Evolutionary conservation across 2,329 filamentous ascomycete genomes (phyloP).

Genomic region (Canariomyces notabilis): DNA sequence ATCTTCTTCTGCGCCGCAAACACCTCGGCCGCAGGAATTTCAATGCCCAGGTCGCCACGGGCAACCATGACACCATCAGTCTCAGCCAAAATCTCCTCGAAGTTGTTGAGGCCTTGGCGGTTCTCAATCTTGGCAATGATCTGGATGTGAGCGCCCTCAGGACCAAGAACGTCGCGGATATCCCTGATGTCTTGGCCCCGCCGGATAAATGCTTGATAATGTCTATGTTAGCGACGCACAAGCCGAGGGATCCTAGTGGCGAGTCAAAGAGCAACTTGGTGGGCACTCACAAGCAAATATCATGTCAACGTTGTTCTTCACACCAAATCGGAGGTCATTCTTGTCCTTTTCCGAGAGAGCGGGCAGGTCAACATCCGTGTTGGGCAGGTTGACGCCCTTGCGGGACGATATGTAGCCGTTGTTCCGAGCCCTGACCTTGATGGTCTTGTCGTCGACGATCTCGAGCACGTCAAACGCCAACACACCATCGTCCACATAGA

Average conservation of each 20-base stretch:
- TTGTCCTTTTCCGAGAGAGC: constrained; percentile 98
- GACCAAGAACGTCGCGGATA: constrained; percentile 86
- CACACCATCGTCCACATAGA: constrained; percentile 98
- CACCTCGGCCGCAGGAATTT: constrained; percentile 96
- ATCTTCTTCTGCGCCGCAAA: constrained; percentile 99
- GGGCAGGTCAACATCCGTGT: constrained; percentile 96
- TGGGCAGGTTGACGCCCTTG: constrained; percentile 98
- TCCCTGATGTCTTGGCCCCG: constrained; percentile 86
- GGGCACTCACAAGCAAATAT: constrained; percentile 66
- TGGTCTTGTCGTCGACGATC: constrained; percentile 81
- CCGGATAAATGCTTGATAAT: constrained; percentile 69
- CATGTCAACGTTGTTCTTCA: constrained; percentile 99
- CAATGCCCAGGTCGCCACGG: constrained; percentile 96
- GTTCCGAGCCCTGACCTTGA: constrained; percentile 85
- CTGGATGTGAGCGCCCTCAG: constrained; percentile 92
- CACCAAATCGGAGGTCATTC: constrained; percentile 86
- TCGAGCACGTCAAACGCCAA: constrained; percentile 91
- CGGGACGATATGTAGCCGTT: constrained; percentile 98
- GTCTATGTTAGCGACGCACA: not conserved
- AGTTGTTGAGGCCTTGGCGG: constrained; percentile 99
- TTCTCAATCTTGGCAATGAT: constrained; percentile 99
- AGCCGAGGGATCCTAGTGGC: not conserved
- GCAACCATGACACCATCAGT: constrained; percentile 99
- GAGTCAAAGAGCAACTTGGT: too few relatives aligned
- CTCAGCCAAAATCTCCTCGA: constrained; percentile 89